Percentiles rank a stretch among this genome's conserved stretches.
phyloP scores from a whole-genome alignment of 73 alveolate genomes.

The Paramecium biaurelia region DNA sequence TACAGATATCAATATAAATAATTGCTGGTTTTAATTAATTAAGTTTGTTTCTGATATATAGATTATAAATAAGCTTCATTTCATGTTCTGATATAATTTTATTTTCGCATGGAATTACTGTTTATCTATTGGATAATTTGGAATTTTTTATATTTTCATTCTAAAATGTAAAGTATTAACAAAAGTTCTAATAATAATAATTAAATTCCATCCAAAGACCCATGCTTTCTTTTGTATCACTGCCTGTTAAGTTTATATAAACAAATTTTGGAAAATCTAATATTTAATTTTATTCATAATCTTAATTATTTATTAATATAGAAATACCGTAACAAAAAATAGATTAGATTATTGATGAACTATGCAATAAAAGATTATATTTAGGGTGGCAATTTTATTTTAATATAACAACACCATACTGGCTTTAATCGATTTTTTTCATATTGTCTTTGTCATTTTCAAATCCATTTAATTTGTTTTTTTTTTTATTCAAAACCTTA shows the following conservation, averaged over 20 bases:
- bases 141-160: too few relatives aligned
- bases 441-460: too few relatives aligned
- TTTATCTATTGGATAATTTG: too few relatives aligned
- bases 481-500: too few relatives aligned
- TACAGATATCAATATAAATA: background rate
- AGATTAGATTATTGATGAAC: background rate
- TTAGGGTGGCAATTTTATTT: background rate
- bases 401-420: background rate
- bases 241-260: background rate
- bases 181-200: background rate
- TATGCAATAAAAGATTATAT: background rate
- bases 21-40: background rate
- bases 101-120: background rate
- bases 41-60: background rate
- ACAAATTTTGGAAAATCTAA: background rate
- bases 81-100: background rate
- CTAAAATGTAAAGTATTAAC: background rate
- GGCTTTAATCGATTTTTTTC: too few relatives aligned
- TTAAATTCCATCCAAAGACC: background rate
- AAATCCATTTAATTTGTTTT: too few relatives aligned
- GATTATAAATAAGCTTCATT: background rate
- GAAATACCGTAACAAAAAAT: background rate
- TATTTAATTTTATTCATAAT: background rate
- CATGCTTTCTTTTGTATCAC: too few relatives aligned
- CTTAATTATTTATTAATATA: background rate